Evolutionary conservation across 495 filamentous ascomycete genomes (phyloP), one percentile per base, ranked within the genome.

Genomic region (Aspergillus ostianus): DNA sequence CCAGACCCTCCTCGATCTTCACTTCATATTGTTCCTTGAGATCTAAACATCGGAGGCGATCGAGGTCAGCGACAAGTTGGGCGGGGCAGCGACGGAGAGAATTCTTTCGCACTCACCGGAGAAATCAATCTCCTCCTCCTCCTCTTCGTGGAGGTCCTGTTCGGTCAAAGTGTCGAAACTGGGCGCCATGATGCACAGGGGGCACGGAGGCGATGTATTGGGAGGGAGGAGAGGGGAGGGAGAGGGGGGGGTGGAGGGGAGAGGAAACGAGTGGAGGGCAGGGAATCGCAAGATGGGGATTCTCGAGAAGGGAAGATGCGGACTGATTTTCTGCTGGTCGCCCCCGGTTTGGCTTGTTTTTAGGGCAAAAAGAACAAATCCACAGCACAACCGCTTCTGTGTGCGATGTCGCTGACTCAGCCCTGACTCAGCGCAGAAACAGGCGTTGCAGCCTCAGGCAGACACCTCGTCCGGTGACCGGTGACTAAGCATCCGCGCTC

Each of bases 1-100:
- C 94, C 67, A 97, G 85, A 55, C 94, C 93, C 73, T 97, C 90
- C 72, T 98, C 93, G 53, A 97, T 82, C 66, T 93, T 91, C 46
- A 97, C 94, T 73, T 98, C 92, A 68, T 90, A 96, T 74, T 95
- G 90, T 69, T 91, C 92, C 68, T 85, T 82, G 61, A 98, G 83
- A 78, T 98, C 94, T 88, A 64, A 53, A 36, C 21, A 62, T 36
- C 30, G 45, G n/a, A n/a, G 23, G 54, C 49, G 55, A 18, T 41
- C 30, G 46, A 30, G 48, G 57, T 75, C 67, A 77, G 72, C 62
- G 46, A 56, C 41, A 64, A 68, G 69, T 67, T 41, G 71, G 71
- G 60, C 67, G 59, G 53, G 44, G 51, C 23, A 55, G 50, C 23
- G 32, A 57, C 56, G 29, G 46, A 56, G 29, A 57, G 61, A 65